Evolutionary conservation across 495 filamentous ascomycete genomes (phyloP), one percentile per base, ranked within the genome.

Genomic region (Aspergillus egyptiacus): DNA sequence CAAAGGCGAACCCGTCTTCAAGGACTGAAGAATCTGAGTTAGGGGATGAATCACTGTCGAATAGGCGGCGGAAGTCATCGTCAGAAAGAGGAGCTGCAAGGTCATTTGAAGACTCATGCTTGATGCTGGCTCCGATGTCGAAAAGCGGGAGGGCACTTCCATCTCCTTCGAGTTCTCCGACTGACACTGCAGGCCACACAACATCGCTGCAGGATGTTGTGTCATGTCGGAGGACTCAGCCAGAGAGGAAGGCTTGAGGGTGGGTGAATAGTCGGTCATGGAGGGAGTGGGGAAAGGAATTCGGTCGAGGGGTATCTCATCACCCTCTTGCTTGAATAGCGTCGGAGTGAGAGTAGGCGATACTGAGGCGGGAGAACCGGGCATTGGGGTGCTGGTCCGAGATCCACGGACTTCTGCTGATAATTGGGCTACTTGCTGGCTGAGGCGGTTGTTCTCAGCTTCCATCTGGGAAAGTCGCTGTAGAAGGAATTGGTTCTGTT

Each of bases 101-200:
- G 45, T 74, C 67, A 64, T 65, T 60, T 65, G 66, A 51, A 66
- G 61, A 48, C 45, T 63, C 48, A 68, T 57, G 45, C 46, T 75
- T 63, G 71, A 67, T 53, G 70, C 64, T 59, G 67, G 69, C 42
- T 66, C 63, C 60, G 71, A 77, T 66, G 66, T 77, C 66, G 66
- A 78, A 73, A 63, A 76, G 69, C 62, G 71, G 63, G 70, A 77
- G 59, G 65, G 76, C 67, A 67, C 65, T 66, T 64, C 66, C 74
- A 54, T 62, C 61, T 68, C 69, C 74, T 67, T 80, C 78, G 83
- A 77, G 72, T 74, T 76, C 73, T 69, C 75, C 79, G 83, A 90
- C 83, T 81, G 93, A 96, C 93, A 98, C 93, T 85, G 93, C 93
- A 95, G 93, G 93, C 91, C 93, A 77, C 88, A 96, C 91, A 96